phyloP scores from a whole-genome alignment of 257 asterid genomes.

The Solanum chiquidenum region DNA sequence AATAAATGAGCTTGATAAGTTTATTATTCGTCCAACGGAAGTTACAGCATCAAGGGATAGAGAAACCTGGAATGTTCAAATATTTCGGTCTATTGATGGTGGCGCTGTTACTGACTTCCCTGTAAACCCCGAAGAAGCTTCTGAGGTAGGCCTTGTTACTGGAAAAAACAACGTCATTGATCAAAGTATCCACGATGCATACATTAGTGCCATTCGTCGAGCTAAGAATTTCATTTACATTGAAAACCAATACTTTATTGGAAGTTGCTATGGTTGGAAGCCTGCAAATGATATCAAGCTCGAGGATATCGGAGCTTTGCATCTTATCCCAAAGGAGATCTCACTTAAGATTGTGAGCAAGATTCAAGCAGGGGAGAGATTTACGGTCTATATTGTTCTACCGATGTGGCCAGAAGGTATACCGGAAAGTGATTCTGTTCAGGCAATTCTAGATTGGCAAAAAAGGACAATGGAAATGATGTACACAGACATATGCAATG shows the following conservation, averaged over 20 bases:
- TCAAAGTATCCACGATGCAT: slow-evolving; percentile 80
- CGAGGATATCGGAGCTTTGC: slow-evolving; percentile 57
- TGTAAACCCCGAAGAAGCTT: slow-evolving; percentile 31
- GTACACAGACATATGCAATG: slow-evolving; percentile 55
- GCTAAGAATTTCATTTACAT: slow-evolving; percentile 78
- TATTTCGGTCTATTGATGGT: slow-evolving; percentile 79
- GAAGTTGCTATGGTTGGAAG: slow-evolving; percentile 85
- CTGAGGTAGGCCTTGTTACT: slow-evolving; percentile 41
- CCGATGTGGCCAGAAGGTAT: slow-evolving; percentile 99
- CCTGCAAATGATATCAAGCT: slow-evolving; percentile 12
- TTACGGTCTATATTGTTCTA: slow-evolving; percentile 58
- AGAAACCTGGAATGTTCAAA: slow-evolving; percentile 70
- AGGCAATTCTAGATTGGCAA: slow-evolving; percentile 91
- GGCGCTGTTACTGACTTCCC: slow-evolving; percentile 63
- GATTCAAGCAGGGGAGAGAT: slow-evolving; percentile 59
- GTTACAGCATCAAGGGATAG: slow-evolving; percentile 26
- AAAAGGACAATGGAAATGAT: slow-evolving; percentile 97
- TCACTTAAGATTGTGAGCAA: slow-evolving; percentile 72
- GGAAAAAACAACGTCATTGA: slow-evolving; percentile 66
- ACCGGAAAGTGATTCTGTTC: slow-evolving; percentile 76
- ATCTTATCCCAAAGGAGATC: slow-evolving; percentile 74
- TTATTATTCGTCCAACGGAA: slow-evolving; percentile 32
- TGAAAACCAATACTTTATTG: slow-evolving; percentile 79
- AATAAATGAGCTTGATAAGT: slow-evolving; percentile 28
- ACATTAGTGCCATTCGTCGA: slow-evolving; percentile 74